A percentile compares a stretch with the other conserved stretches of the same genome.
These are phyloP conservation scores for Penicillium parvum DNA, from an alignment of 495 filamentous ascomycete species.

Conservation along the genomic window DNA sequence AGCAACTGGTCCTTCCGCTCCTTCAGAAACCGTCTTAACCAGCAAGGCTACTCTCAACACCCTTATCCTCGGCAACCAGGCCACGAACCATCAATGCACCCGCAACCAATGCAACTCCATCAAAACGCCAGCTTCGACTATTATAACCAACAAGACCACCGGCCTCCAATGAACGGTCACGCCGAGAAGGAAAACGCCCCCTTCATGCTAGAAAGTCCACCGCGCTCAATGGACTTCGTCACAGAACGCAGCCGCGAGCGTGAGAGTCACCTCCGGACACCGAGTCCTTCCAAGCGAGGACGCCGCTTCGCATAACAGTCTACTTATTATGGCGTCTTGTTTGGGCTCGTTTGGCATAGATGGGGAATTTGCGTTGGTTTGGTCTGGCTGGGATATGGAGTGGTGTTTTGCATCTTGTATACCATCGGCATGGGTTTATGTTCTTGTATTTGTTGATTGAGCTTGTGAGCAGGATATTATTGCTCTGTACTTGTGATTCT, in stretches of 20 bases:
- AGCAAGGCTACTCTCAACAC: slow-evolving; percentile 29
- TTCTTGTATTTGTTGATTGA: slow-evolving; percentile 10
- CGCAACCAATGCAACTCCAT: slow-evolving; percentile 22
- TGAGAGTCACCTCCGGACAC: slow-evolving; percentile 31
- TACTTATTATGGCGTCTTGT: slow-evolving; percentile 19
- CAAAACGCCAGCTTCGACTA: slow-evolving; percentile 26
- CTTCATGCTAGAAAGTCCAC: slow-evolving; percentile 36
- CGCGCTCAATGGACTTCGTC: slow-evolving; percentile 28
- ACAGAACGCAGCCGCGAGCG: slow-evolving; percentile 37
- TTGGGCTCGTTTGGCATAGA: not conserved
- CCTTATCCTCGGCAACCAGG: slow-evolving; percentile 21
- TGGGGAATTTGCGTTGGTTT: too few relatives aligned
- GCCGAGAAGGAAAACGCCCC: slow-evolving; percentile 27
- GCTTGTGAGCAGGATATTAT: too few relatives aligned
- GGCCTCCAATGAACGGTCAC: slow-evolving; percentile 7
- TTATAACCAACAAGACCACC: slow-evolving; percentile 20
- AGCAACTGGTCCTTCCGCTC: slow-evolving; percentile 48
- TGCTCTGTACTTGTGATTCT: too few relatives aligned
- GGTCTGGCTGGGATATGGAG: not conserved
- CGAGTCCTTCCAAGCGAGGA: slow-evolving; percentile 37
- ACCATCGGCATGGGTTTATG: slow-evolving; percentile 1
- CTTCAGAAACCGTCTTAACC: slow-evolving; percentile 36
- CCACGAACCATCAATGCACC: slow-evolving; percentile 24
- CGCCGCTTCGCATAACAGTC: slow-evolving; percentile 23
- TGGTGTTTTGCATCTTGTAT: slow-evolving; percentile 6